Evolutionary conservation across 768 basidiomycete genomes (phyloP).

Genomic region (Suillus subluteus): DNA sequence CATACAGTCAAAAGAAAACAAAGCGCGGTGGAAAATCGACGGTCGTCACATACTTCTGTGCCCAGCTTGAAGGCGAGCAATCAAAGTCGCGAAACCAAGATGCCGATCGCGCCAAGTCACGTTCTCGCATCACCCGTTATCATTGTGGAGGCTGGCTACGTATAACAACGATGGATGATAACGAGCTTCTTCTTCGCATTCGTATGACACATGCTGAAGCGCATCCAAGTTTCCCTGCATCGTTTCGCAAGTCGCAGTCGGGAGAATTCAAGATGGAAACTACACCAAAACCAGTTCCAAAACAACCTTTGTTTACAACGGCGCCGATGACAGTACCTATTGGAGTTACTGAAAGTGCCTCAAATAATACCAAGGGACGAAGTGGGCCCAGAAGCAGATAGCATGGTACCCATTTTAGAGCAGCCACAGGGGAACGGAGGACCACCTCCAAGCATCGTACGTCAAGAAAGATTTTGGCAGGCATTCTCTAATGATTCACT

Average conservation of each 20-base stretch:
- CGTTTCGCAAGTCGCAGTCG: conserved; percentile 36
- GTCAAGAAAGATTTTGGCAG: neutral
- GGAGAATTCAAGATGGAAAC: conserved; percentile 38
- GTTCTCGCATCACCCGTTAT: conserved; percentile 37
- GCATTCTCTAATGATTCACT: conserved; percentile 1
- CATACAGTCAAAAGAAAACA: conserved; percentile 36
- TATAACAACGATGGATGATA: conserved; percentile 41
- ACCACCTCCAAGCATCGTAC: neutral
- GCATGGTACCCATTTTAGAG: neutral
- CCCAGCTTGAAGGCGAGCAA: conserved; percentile 38
- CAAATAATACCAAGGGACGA: conserved; percentile 3
- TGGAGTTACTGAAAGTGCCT: neutral
- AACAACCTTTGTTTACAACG: conserved; percentile 27
- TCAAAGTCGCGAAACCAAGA: conserved; percentile 38
- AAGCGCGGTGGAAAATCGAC: conserved; percentile 39
- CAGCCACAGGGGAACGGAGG: conserved; percentile 2
- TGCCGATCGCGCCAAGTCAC: conserved; percentile 35
- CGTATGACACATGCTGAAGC: conserved; percentile 40
- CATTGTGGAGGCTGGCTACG: conserved; percentile 40
- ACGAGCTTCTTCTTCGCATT: conserved; percentile 37
- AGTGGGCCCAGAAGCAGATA: neutral
- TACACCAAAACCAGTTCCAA: conserved; percentile 28
- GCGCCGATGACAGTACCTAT: conserved; percentile 15
- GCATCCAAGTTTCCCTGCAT: conserved; percentile 36
- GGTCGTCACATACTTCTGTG: conserved; percentile 39